Conservation (phyloP, 139 green algal species). For the Chlamydomonas sp. region DNA sequence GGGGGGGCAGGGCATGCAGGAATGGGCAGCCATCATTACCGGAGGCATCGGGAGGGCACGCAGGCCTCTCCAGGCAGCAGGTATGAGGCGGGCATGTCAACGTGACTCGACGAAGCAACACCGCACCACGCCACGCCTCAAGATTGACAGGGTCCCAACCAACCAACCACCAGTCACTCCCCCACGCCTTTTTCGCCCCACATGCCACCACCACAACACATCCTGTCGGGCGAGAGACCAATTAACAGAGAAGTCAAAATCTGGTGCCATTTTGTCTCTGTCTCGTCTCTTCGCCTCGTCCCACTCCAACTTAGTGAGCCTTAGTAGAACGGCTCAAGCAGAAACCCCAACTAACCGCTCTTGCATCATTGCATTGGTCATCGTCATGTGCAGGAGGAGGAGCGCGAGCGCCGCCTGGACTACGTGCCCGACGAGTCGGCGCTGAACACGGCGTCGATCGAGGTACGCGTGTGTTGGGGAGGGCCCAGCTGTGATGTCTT, state of each 20-base stretch:
- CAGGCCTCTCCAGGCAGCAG: no score
- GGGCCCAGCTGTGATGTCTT: background rate
- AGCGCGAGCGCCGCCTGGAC: conserved; percentile 98
- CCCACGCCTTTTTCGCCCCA: background rate
- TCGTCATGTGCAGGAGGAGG: conserved; percentile 89
- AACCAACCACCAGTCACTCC: background rate
- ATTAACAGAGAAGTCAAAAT: no score
- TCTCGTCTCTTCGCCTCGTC: no score
- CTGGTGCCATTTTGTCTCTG: no score
- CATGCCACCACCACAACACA: no score
- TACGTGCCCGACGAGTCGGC: conserved; percentile 97
- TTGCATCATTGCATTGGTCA: no score
- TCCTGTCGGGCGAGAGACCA: no score
- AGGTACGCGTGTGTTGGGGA: conserved; percentile 48
- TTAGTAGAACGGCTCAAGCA: no score
- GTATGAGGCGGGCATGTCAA: no score
- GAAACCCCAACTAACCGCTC: no score
- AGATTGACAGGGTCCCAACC: background rate
- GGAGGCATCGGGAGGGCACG: no score
- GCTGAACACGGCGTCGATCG: conserved; percentile 85
- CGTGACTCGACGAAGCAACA: background rate
- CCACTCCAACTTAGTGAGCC: no score
- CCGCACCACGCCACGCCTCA: background rate
- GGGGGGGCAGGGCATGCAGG: background rate
- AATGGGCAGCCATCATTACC: background rate